These are phyloP conservation scores for Ramaria rubella DNA, from an alignment of 768 basidiomycete genomes.

Conservation along the genomic window DNA sequence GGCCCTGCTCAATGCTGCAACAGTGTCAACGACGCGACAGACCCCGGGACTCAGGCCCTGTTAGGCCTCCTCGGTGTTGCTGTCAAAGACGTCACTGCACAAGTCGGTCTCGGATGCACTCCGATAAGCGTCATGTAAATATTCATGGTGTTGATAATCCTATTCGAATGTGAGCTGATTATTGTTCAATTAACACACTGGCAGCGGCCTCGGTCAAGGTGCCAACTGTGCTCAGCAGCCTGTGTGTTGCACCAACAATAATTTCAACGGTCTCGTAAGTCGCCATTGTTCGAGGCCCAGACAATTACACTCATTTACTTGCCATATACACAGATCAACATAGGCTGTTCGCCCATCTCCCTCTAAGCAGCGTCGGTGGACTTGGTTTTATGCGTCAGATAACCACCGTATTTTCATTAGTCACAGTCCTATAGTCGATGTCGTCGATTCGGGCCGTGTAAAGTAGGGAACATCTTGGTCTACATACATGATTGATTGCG, in stretches of 20 bases:
- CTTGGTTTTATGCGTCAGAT: no score
- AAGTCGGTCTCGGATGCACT: constrained; percentile 21
- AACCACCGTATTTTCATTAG: no score
- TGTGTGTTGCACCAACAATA: constrained; percentile 24
- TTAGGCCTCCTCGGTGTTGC: constrained; percentile 21
- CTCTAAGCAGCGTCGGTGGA: no score
- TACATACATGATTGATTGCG: no score
- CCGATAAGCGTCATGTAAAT: constrained; percentile 17
- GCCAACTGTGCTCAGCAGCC: constrained; percentile 16
- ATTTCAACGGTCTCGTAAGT: constrained; percentile 8
- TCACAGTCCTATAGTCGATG: no score
- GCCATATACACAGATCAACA: no score
- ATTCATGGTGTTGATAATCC: not conserved
- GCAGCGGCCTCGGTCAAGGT: constrained; percentile 18
- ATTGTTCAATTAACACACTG: no score
- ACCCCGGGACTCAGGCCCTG: constrained; percentile 34
- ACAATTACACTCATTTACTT: no score
- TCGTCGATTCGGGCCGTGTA: no score
- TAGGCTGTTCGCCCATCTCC: no score
- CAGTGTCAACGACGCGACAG: constrained; percentile 18
- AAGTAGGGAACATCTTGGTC: no score
- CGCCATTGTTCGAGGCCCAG: no score
- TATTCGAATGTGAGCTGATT: not conserved
- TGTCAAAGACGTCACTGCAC: constrained; percentile 14
- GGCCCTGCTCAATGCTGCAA: constrained; percentile 28